These are phyloP conservation scores for Coemansia sp. DNA, from an alignment of 192 early-diverging fungal species.

Conservation along the genomic window DNA sequence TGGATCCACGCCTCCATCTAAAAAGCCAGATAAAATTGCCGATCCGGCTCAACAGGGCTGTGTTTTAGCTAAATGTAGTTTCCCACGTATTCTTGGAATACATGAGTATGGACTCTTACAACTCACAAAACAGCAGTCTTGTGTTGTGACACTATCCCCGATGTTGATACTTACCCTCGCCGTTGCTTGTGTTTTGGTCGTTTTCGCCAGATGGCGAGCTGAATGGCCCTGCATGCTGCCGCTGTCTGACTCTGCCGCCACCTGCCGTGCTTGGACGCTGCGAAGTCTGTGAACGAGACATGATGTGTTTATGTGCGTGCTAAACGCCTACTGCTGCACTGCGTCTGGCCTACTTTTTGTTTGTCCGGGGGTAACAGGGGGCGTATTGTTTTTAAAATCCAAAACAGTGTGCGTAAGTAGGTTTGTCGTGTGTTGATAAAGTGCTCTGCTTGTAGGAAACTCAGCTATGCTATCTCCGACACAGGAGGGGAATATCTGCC, in stretches of 20 bases:
- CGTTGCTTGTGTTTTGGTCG: constrained; percentile 17
- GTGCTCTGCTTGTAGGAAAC: not conserved
- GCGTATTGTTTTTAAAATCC: not conserved
- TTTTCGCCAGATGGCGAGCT: constrained; percentile 9
- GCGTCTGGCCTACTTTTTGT: not conserved
- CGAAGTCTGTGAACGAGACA: constrained; percentile 26
- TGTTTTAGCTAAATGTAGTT: not conserved
- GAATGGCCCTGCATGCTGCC: constrained; percentile 9
- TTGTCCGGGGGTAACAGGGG: not conserved
- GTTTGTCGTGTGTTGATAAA: not conserved
- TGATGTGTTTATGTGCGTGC: not conserved
- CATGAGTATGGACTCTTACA: not conserved
- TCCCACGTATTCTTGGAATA: no score
- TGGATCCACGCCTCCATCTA: not conserved
- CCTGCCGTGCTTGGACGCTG: constrained; percentile 8
- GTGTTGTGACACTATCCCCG: not conserved
- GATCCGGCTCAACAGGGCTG: not conserved
- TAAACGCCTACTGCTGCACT: not conserved
- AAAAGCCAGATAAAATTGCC: not conserved
- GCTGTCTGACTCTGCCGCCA: constrained; percentile 16
- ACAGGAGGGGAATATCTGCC: not conserved
- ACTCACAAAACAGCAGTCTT: not conserved
- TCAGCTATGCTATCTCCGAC: not conserved
- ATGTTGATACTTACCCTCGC: constrained; percentile 40
- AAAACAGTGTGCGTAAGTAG: constrained; percentile 10